Base-by-base conservation (phyloP, 352 stramenopile genomes). In the Phytopythium litorale region DNA sequence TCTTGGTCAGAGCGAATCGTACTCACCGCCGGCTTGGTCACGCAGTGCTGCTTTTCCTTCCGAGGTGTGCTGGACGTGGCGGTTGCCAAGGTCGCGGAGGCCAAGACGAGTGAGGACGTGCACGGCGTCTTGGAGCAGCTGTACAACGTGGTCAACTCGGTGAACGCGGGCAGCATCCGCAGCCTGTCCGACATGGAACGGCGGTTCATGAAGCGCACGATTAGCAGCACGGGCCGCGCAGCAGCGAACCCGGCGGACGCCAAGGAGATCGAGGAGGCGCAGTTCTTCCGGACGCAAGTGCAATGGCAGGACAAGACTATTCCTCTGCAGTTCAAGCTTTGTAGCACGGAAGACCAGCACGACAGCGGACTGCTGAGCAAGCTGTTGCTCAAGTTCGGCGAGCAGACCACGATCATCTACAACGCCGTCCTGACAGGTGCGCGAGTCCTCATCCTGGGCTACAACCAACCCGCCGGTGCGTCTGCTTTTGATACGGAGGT, bases 351-450 rank as follows among this genome's bases (percentile, higher is more conserved):
- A 25, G 87, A 96, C 55, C 87, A 96, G 58, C 86, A 94, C 63
- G 85, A 94, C 60, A 73, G 93, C 48, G 87, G 84, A 3, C 78
- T 86, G 8, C 59, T 96, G 60, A 76, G 70, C 4, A 74, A 87
- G 32, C 68, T 96, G 19, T 42, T 96, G 56, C 67, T 80, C 32
- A 91, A 78, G 42, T 96, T 96, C 70, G 85, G 85, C 38, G 87
- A 94, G 40, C 79, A 96, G 59, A 87, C 70, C 0, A 96, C 94
- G 85, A 45, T 79, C n/a, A 56, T 96, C 49, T 96, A 91, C 62
- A 96, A 96, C 55, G 86, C 87, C 0, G 78, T 96, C n/a, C 70
- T 96, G 48, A 92, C 83, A 0, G 87, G 87, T 8, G 75, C 82
- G 46, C 72, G 87, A 0, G 82, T 96, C 53, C 67, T 96, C 30